These are phyloP conservation scores for Lithospermum erythrorhizon DNA, from an alignment of 257 asterid genomes.

Conservation along the genomic window DNA sequence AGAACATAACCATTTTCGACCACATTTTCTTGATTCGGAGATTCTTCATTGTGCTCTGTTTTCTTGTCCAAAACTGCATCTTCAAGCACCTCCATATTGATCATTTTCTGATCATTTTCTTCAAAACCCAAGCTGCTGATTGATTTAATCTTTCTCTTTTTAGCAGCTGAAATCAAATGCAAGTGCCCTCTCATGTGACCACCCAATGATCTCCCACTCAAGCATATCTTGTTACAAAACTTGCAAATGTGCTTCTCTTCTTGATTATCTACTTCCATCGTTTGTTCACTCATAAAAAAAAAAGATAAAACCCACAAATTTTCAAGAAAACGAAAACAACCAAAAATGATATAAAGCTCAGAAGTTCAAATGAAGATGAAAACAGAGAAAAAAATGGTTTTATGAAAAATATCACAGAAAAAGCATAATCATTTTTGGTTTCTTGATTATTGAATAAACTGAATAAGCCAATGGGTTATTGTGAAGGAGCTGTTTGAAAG, in stretches of 20 bases:
- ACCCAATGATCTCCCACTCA: conserved; percentile 74
- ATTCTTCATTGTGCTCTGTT: conserved; percentile 20
- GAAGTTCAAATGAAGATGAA: background rate
- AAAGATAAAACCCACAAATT: conserved; percentile 12
- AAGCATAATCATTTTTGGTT: no score
- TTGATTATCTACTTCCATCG: conserved; percentile 31
- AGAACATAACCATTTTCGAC: conserved; percentile 34
- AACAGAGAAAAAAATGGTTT: no score
- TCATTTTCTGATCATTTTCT: conserved; percentile 15
- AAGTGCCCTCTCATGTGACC: conserved; percentile 90
- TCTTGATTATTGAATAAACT: no score
- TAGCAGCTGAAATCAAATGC: conserved; percentile 51
- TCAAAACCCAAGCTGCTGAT: conserved; percentile 17
- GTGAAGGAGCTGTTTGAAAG: background rate
- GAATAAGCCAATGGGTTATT: conserved; percentile 2
- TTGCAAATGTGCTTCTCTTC: conserved; percentile 48
- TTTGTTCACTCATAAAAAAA: conserved; percentile 17
- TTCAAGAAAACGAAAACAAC: conserved; percentile 12
- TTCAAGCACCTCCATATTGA: conserved; percentile 6
- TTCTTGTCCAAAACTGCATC: conserved; percentile 1
- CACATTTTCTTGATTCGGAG: conserved; percentile 21
- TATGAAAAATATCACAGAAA: no score
- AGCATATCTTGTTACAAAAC: conserved; percentile 56
- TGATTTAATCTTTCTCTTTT: conserved; percentile 20
- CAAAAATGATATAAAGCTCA: conserved; percentile 8